phyloP scores from a whole-genome alignment of 2,329 filamentous ascomycete species.

The Penicillium oxalicum region DNA sequence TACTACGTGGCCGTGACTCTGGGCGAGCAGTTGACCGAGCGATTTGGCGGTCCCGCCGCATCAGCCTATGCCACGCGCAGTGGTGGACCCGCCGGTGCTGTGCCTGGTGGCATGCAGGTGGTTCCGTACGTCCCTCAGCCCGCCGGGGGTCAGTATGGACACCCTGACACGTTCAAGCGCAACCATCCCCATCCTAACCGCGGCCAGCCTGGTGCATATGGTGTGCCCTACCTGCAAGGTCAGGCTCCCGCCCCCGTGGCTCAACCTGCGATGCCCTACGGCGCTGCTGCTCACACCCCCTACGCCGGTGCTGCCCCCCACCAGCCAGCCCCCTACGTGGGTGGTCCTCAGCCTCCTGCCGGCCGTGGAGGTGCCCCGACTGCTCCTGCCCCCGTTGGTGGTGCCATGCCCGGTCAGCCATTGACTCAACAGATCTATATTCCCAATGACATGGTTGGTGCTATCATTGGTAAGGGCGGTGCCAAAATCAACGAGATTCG shows the following conservation, averaged over 20 bases:
- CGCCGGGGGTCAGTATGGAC: constrained; percentile 84
- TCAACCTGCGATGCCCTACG: constrained; percentile 74
- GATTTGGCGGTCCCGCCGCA: constrained; percentile 89
- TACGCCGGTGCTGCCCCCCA: constrained; percentile 78
- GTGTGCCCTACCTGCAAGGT: constrained; percentile 65
- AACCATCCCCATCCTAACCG: constrained; percentile 68
- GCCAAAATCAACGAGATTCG: constrained; percentile 99
- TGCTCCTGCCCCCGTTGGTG: constrained; percentile 59
- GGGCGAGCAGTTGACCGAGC: constrained; percentile 91
- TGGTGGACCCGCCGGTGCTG: constrained; percentile 84
- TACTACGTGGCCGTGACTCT: constrained; percentile 99
- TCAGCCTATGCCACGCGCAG: constrained; percentile 97
- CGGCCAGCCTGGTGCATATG: constrained; percentile 68
- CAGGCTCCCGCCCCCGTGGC: constrained; percentile 50
- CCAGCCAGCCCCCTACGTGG: constrained; percentile 61
- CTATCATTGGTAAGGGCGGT: constrained; percentile 97
- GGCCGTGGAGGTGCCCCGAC: constrained; percentile 65
- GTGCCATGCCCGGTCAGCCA: constrained; percentile 70
- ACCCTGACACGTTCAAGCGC: constrained; percentile 75
- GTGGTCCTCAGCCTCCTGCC: constrained; percentile 53
- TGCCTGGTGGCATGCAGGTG: constrained; percentile 97
- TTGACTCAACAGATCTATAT: constrained; percentile 98
- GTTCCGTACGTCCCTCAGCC: constrained; percentile 96
- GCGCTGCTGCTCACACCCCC: constrained; percentile 63
- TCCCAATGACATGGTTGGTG: constrained; percentile 98